A percentile compares a stretch with the other conserved stretches of the same genome.
These are phyloP conservation scores for Cladorrhinum sp. DNA, from an alignment of 2,329 filamentous ascomycete species.

Conservation along the genomic window DNA sequence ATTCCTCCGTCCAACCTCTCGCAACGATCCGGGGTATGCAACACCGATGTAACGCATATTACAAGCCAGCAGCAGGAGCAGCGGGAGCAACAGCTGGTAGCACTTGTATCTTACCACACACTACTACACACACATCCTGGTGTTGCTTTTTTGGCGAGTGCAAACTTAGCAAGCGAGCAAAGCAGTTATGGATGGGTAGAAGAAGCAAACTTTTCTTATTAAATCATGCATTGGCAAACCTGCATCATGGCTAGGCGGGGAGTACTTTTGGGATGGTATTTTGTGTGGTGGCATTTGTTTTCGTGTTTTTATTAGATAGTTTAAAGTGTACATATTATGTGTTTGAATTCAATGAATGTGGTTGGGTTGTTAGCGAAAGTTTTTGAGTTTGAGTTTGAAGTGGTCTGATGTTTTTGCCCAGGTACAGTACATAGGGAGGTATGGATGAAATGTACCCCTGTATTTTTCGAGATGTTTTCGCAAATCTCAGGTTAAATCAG, in stretches of 20 bases:
- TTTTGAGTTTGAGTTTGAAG: no score
- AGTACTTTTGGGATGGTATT: neutral
- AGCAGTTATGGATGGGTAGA: neutral
- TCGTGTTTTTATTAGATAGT: no score
- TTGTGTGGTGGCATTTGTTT: neutral
- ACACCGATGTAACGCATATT: neutral
- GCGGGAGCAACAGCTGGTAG: neutral
- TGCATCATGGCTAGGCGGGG: neutral
- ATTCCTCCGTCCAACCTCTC: no score
- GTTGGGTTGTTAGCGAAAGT: no score
- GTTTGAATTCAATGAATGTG: no score
- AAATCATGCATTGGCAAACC: neutral
- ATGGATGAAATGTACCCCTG: no score
- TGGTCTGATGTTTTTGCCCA: no score
- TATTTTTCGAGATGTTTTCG: neutral
- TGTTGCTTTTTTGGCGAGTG: neutral
- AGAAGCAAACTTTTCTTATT: neutral
- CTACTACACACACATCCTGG: neutral
- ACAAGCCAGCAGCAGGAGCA: neutral
- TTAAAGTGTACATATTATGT: no score
- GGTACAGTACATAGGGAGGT: no score
- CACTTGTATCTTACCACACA: neutral
- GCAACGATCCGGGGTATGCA: neutral
- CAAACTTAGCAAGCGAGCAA: neutral
- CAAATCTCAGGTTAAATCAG: neutral